These are phyloP conservation scores for Serendipita sp. DNA, from an alignment of 768 basidiomycete species.

Conservation along the genomic window DNA sequence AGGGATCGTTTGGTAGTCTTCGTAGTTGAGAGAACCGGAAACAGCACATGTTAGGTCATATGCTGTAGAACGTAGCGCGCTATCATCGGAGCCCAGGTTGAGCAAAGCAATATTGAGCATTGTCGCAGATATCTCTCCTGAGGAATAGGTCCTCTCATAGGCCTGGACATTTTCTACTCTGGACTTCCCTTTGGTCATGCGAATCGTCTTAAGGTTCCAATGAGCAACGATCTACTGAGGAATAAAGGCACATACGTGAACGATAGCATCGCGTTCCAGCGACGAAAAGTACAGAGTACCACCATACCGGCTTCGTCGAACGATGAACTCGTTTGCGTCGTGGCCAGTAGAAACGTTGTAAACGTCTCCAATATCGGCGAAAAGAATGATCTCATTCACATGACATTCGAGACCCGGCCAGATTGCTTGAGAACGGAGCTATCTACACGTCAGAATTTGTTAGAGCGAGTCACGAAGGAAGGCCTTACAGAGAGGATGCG, in stretches of 20 bases:
- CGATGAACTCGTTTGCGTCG: slow-evolving; percentile 56
- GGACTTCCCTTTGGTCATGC: slow-evolving; percentile 61
- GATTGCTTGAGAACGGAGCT: slow-evolving; percentile 37
- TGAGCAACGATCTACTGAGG: neutral
- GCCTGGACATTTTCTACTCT: slow-evolving; percentile 30
- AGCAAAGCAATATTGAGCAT: slow-evolving; percentile 77
- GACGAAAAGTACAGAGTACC: slow-evolving; percentile 67
- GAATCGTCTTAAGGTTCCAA: slow-evolving; percentile 36
- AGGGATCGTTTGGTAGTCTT: slow-evolving; percentile 53
- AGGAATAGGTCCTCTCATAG: slow-evolving; percentile 45
- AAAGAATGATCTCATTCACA: slow-evolving; percentile 65
- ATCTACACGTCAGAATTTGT: slow-evolving; percentile 34
- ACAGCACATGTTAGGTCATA: slow-evolving; percentile 68
- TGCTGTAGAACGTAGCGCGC: slow-evolving; percentile 61
- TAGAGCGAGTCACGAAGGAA: neutral
- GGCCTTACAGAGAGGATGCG: slow-evolving; percentile 56
- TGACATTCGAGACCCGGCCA: slow-evolving; percentile 54
- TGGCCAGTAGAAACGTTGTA: slow-evolving; percentile 67
- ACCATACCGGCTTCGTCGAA: slow-evolving; percentile 55
- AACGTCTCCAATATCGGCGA: slow-evolving; percentile 73
- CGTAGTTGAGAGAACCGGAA: slow-evolving; percentile 61
- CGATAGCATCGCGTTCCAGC: slow-evolving; percentile 47
- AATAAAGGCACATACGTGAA: slow-evolving; percentile 36
- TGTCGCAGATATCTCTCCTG: slow-evolving; percentile 66
- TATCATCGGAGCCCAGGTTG: slow-evolving; percentile 57